phyloP scores from a whole-genome alignment of 1,284 basidiomycete genomes.

The Papiliotrema laurentii region DNA sequence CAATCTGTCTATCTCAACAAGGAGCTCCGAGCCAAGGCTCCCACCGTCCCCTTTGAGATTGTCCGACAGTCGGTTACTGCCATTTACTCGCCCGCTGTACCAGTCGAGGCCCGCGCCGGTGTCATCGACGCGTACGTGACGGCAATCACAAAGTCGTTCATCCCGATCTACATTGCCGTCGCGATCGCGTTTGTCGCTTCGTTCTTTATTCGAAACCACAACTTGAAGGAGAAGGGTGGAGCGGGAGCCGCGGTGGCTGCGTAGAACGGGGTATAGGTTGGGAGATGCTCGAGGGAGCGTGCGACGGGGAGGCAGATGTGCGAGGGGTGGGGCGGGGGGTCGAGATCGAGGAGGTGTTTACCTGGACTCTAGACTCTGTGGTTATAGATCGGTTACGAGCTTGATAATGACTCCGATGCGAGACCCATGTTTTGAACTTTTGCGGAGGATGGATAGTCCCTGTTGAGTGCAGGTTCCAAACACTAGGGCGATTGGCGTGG shows the following conservation, averaged over 20 bases:
- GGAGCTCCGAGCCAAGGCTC: slow-evolving; percentile 26
- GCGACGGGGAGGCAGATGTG: too few species aligned
- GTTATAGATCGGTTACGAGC: too few species aligned
- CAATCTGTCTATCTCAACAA: slow-evolving; percentile 37
- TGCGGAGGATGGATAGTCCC: too few species aligned
- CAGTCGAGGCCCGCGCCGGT: slow-evolving; percentile 30
- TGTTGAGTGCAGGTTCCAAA: too few species aligned
- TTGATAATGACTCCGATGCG: too few species aligned
- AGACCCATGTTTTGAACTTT: too few species aligned
- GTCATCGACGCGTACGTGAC: slow-evolving; percentile 51
- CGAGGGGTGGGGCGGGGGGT: too few species aligned
- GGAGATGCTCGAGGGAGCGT: too few species aligned
- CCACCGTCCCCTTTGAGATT: slow-evolving; percentile 36
- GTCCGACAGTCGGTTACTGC: slow-evolving; percentile 34
- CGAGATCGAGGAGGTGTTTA: too few species aligned
- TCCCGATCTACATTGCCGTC: slow-evolving; percentile 49
- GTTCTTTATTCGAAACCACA: slow-evolving; percentile 46
- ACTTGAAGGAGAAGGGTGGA: slow-evolving; percentile 42
- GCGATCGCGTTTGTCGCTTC: slow-evolving; percentile 42
- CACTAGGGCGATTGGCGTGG: too few species aligned
- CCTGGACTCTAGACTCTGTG: too few species aligned
- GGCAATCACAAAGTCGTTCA: slow-evolving; percentile 47
- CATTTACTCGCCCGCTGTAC: slow-evolving; percentile 32
- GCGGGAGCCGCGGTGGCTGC: slow-evolving; percentile 11
- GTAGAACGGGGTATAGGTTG: not conserved